Evolutionary conservation across 2,329 filamentous ascomycete genomes (phyloP).

Genomic region (Apiospora marii): DNA sequence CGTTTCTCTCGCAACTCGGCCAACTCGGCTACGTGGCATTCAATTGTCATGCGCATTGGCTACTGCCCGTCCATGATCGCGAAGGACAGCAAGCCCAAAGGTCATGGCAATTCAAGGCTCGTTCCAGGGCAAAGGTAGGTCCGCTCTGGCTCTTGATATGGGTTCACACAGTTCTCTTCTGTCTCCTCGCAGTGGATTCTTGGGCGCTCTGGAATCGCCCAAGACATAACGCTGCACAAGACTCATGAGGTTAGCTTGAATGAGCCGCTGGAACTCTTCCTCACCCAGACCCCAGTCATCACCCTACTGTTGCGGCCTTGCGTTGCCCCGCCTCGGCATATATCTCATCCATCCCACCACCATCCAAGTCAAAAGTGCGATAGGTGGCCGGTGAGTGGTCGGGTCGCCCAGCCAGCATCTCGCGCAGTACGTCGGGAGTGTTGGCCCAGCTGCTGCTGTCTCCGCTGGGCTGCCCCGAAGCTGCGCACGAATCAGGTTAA

Average conservation of each 20-base stretch:
- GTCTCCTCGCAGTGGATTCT: not conserved
- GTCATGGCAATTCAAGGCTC: not conserved
- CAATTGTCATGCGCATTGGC: not conserved
- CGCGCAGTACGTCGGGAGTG: not conserved
- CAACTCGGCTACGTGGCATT: not conserved
- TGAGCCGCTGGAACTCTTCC: not conserved
- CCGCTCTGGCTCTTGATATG: not conserved
- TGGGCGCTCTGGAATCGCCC: not conserved
- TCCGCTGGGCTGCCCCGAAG: not conserved
- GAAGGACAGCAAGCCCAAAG: not conserved
- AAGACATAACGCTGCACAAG: not conserved
- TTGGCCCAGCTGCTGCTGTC: not conserved
- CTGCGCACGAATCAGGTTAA: not conserved
- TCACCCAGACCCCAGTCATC: too few relatives aligned
- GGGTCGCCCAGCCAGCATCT: not conserved
- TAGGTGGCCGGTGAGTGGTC: too few relatives aligned
- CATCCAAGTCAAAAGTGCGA: not conserved
- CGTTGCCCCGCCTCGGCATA: not conserved
- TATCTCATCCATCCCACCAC: not conserved
- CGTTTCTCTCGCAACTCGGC: not conserved
- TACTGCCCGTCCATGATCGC: not conserved
- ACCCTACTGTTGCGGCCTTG: too few relatives aligned
- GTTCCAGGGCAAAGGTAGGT: not conserved
- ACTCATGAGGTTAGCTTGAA: not conserved
- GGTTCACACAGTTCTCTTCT: not conserved